phyloP scores from a whole-genome alignment of 2,329 filamentous ascomycete genomes.

The Alternaria gaisen region DNA sequence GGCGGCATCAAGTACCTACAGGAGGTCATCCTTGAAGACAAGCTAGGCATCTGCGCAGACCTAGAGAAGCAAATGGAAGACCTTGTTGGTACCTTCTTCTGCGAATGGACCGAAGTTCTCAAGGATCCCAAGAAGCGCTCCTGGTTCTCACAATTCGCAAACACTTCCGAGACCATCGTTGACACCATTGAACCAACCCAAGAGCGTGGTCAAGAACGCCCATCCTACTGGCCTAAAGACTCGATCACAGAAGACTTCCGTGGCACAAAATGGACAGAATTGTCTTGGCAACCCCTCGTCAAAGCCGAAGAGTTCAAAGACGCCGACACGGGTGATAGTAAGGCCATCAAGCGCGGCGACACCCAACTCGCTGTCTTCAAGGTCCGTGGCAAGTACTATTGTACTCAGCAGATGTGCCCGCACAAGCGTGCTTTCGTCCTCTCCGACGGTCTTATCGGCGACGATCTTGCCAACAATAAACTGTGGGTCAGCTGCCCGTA shows the following conservation, averaged over 20 bases:
- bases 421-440: slow-evolving; percentile 92
- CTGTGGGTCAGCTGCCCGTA: slow-evolving; percentile 89
- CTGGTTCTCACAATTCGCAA: slow-evolving; percentile 83
- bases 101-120: slow-evolving; percentile 89
- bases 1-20: slow-evolving; percentile 85
- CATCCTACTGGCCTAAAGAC: slow-evolving; percentile 79
- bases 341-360: slow-evolving; percentile 84
- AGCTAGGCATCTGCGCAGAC: slow-evolving; percentile 82
- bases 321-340: slow-evolving; percentile 74
- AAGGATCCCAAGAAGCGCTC: slow-evolving; percentile 71
- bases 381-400: slow-evolving; percentile 80
- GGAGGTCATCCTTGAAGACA: slow-evolving; percentile 84
- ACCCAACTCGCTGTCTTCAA: slow-evolving; percentile 90
- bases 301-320: slow-evolving; percentile 74
- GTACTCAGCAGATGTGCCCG: slow-evolving; percentile 93
- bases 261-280: slow-evolving; percentile 70
- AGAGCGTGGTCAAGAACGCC: slow-evolving; percentile 77
- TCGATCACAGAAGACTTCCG: slow-evolving; percentile 76
- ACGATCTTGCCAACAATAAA: slow-evolving; percentile 65
- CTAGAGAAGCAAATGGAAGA: slow-evolving; percentile 89
- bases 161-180: slow-evolving; percentile 73
- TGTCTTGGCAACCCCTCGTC: slow-evolving; percentile 83
- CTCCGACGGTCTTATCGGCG: slow-evolving; percentile 83
- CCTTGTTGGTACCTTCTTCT: slow-evolving; percentile 84
- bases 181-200: slow-evolving; percentile 74